Conservation (phyloP, 1,284 basidiomycete species). For the Trichosporon inkin region DNA sequence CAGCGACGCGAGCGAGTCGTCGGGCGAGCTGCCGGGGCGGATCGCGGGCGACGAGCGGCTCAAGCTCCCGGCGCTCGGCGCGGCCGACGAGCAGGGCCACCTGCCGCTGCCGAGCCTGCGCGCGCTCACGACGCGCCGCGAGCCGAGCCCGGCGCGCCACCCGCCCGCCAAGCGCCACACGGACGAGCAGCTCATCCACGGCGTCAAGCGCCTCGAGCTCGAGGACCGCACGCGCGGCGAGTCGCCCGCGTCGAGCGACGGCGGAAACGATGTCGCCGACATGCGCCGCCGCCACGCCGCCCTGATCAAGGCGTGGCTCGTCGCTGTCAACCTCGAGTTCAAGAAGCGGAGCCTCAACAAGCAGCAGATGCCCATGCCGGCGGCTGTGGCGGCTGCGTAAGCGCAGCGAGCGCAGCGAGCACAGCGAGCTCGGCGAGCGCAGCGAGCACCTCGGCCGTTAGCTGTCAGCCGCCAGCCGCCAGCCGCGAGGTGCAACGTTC, state of each 20-base stretch:
- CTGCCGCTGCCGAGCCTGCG: conserved; percentile 18
- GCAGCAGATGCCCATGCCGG: not conserved
- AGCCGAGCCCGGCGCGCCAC: conserved; percentile 24
- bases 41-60: conserved; percentile 23
- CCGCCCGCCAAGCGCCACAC: conserved; percentile 45
- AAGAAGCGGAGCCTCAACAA: conserved; percentile 29
- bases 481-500: no score
- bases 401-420: not conserved
- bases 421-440: not conserved
- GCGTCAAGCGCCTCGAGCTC: conserved; percentile 47
- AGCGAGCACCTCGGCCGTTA: no score
- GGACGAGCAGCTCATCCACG: conserved; percentile 42
- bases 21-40: not conserved
- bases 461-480: no score
- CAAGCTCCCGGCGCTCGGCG: conserved; percentile 26
- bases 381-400: conserved; percentile 3
- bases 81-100: conserved; percentile 4
- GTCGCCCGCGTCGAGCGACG: conserved; percentile 11
- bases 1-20: conserved; percentile 5
- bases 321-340: conserved; percentile 45
- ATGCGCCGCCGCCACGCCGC: conserved; percentile 37
- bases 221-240: conserved; percentile 24
- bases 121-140: conserved; percentile 9
- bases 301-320: conserved; percentile 44
- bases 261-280: conserved; percentile 16